Evolutionary conservation across 2,329 filamentous ascomycete genomes (phyloP).

Genomic region (Pseudovirgaria hyperparasitica): DNA sequence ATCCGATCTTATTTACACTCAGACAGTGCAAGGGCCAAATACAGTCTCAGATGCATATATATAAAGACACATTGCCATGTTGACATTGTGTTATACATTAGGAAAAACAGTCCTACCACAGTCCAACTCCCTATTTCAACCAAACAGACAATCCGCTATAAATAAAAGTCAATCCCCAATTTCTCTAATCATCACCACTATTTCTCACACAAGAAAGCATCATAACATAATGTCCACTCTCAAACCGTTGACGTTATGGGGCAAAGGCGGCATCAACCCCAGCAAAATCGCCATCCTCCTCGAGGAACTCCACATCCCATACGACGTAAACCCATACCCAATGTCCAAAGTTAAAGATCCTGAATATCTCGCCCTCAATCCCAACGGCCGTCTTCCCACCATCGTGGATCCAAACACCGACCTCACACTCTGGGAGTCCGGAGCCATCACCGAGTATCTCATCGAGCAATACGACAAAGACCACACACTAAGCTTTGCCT

Average conservation of each 20-base stretch:
- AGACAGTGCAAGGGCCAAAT: too few relatives aligned
- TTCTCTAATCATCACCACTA: not conserved
- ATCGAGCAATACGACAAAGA: slow-evolving; percentile 32
- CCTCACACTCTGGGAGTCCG: slow-evolving; percentile 31
- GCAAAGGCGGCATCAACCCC: slow-evolving; percentile 24
- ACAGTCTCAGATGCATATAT: too few relatives aligned
- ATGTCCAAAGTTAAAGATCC: slow-evolving; percentile 28
- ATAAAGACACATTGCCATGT: too few relatives aligned
- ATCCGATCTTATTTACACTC: too few relatives aligned
- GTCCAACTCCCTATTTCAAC: too few relatives aligned
- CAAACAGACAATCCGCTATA: too few relatives aligned
- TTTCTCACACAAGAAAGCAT: too few relatives aligned
- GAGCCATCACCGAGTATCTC: slow-evolving; percentile 32
- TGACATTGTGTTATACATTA: too few relatives aligned
- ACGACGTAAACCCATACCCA: slow-evolving; percentile 22
- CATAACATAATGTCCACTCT: slow-evolving; percentile 5
- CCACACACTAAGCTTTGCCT: slow-evolving; percentile 22
- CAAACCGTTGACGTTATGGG: slow-evolving; percentile 13
- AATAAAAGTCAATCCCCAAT: too few relatives aligned
- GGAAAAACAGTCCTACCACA: too few relatives aligned
- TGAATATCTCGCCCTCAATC: slow-evolving; percentile 27
- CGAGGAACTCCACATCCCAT: slow-evolving; percentile 30
- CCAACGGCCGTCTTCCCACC: slow-evolving; percentile 29
- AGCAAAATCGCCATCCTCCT: slow-evolving; percentile 33
- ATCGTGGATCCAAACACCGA: slow-evolving; percentile 34